Base-by-base conservation (phyloP, 306 rosid species). In the Citrullus amarus region DNA sequence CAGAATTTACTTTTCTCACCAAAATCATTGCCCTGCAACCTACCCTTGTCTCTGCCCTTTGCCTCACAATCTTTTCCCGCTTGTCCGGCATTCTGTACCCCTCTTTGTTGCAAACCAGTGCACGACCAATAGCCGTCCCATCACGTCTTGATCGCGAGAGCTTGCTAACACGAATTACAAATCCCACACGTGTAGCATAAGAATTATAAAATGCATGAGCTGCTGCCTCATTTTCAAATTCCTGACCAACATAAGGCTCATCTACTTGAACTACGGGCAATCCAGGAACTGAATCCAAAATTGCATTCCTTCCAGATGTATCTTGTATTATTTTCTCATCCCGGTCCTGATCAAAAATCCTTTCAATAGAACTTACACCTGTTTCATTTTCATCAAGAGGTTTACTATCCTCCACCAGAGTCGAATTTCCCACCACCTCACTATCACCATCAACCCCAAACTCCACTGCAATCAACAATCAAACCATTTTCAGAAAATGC, bases 81-180 rank as follows among this genome's bases (percentile, higher is more conserved):
- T 88, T 91, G 84, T 92, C 98, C 18, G 97, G 93, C 97, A 92
- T 92, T 81, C 97, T 88, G 80, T 82, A 95, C 70, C 99, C 99
- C 87, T 95, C 99, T 85, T 95, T 95, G 80, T 95, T 95, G 87
- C 99, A 95, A 72, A 92, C 99, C 70, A 95, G 92, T 57, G 97
- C 92, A 56, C 99, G 97, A 14, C 97, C 99, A 85, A 92, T 95
- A 70, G 93, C 91, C 80, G 97, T 60, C 72, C 97, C 97, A 75
- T 95, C 99, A 2, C 96, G 93, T 89, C 99, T 89, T 18, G 99
- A 95, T 43, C 99, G 88, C 1, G 99, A 92, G 79, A 95, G 97
- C 78, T 92, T 95, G 89, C 99, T 95, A 36, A 92, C 99, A 56
- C 99, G 99, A 77, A 92, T 89, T 48, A 95, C 74, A 44, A 95